These are phyloP conservation scores for Odonthalia washingtoniensis DNA, from an alignment of 31 red algal species.

Conservation along the genomic window DNA sequence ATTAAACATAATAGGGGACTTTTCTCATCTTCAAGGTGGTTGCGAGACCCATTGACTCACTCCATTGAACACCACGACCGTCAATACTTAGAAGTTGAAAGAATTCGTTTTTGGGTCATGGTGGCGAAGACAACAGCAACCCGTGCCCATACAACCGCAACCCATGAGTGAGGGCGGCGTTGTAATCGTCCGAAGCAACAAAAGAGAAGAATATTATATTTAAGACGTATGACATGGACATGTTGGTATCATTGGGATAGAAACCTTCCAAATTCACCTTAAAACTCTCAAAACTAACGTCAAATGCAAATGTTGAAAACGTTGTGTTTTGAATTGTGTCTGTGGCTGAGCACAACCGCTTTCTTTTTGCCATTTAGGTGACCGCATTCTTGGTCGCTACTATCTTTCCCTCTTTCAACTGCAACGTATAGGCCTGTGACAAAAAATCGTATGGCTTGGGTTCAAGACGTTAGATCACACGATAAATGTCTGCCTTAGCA, in stretches of 20 bases:
- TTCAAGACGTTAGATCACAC: too few relatives aligned
- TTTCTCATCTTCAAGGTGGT: slow-evolving; percentile 68
- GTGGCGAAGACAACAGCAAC: slow-evolving; percentile 47
- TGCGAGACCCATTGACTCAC: slow-evolving; percentile 64
- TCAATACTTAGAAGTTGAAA: too few relatives aligned
- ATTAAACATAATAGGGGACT: slow-evolving; percentile 59
- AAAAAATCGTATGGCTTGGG: too few relatives aligned
- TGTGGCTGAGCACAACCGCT: neutral
- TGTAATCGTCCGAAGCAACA: slow-evolving; percentile 75
- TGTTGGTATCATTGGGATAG: slow-evolving; percentile 68
- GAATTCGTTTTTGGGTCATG: slow-evolving; percentile 54
- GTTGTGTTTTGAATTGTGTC: neutral
- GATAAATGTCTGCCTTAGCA: too few relatives aligned
- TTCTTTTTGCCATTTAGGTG: slow-evolving; percentile 67
- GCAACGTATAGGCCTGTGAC: too few relatives aligned
- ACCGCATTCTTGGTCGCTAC: too few relatives aligned
- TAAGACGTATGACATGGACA: too few relatives aligned
- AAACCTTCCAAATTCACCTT: slow-evolving; percentile 64
- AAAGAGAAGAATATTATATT: slow-evolving; percentile 76
- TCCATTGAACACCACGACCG: too few relatives aligned
- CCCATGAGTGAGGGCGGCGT: slow-evolving; percentile 62
- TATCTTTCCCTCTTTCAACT: too few relatives aligned
- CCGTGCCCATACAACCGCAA: slow-evolving; percentile 72
- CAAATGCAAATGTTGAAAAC: too few relatives aligned
- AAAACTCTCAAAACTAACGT: slow-evolving; percentile 59